phyloP scores from a whole-genome alignment of 441 rosid species.

The Arabidopsis lyrata region DNA sequence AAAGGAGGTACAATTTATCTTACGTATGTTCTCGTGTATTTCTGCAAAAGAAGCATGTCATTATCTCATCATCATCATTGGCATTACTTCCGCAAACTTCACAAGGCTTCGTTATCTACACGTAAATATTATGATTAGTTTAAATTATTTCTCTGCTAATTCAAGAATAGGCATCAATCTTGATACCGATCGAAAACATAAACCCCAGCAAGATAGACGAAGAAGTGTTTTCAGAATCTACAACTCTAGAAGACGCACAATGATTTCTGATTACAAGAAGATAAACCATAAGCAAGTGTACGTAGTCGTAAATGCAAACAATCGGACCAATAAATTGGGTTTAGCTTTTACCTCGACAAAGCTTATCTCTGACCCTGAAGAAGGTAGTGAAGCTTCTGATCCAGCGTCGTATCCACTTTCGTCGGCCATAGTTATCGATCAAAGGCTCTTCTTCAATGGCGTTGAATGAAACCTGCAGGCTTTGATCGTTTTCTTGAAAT shows the following conservation, averaged over 20 bases:
- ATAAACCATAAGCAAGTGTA: background rate
- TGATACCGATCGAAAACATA: background rate
- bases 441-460: slow-evolving; percentile 25
- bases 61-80: background rate
- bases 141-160: background rate
- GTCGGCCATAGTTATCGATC: slow-evolving; percentile 25
- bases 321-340: background rate
- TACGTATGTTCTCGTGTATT: slow-evolving; percentile 15
- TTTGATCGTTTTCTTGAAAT: slow-evolving; percentile 28
- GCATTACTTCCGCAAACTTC: slow-evolving; percentile 18
- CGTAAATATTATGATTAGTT: slow-evolving; percentile 10
- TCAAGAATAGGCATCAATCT: slow-evolving; percentile 1
- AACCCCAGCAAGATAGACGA: background rate
- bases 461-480: background rate
- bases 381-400: slow-evolving; percentile 5
- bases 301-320: background rate
- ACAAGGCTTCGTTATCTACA: slow-evolving; percentile 18
- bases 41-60: slow-evolving; percentile 3
- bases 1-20: background rate
- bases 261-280: background rate
- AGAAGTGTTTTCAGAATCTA: background rate
- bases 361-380: slow-evolving; percentile 9
- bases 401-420: slow-evolving; percentile 7
- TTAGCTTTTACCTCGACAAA: background rate
- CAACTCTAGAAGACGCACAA: background rate